These are phyloP conservation scores for Taiwanofungus camphoratus DNA, from an alignment of 1,284 basidiomycete genomes.

Conservation along the genomic window DNA sequence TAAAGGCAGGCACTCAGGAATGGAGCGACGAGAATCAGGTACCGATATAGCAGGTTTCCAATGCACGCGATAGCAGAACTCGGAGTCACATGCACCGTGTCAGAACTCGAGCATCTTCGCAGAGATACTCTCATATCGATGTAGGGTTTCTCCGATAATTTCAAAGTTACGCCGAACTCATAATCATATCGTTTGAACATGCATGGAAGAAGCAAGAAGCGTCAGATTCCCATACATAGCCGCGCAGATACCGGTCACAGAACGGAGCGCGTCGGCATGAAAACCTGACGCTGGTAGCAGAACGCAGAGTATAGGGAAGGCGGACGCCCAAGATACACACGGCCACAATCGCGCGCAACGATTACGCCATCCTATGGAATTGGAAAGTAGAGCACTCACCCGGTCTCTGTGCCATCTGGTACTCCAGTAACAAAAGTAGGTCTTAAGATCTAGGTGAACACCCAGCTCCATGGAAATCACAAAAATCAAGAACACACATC, in stretches of 20 bases:
- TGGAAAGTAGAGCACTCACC: too few relatives aligned
- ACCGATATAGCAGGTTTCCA: too few relatives aligned
- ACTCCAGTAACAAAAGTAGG: slow-evolving; percentile 89
- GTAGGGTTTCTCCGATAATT: not conserved
- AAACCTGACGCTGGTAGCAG: slow-evolving; percentile 3
- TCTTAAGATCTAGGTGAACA: slow-evolving; percentile 32
- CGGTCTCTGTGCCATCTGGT: slow-evolving; percentile 86
- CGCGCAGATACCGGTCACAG: slow-evolving; percentile 16
- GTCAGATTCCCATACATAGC: slow-evolving; percentile 14
- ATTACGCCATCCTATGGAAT: too few relatives aligned
- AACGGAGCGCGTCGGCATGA: slow-evolving; percentile 14
- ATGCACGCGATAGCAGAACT: too few relatives aligned
- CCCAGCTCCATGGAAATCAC: slow-evolving; percentile 10
- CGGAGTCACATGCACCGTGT: slow-evolving; percentile 4
- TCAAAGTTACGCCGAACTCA: too few relatives aligned
- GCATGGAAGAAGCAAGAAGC: not conserved
- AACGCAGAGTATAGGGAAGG: too few relatives aligned
- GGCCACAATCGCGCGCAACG: too few relatives aligned
- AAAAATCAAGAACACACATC: slow-evolving; percentile 51
- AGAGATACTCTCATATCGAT: slow-evolving; percentile 2
- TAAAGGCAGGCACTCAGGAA: not conserved
- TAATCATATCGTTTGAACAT: not conserved
- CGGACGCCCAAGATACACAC: too few relatives aligned
- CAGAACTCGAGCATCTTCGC: not conserved
- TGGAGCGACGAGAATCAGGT: too few relatives aligned